Evolutionary conservation across 345 rosid species (phyloP), one percentile per base, ranked within the genome.

Genomic region (Theobroma cacao): DNA sequence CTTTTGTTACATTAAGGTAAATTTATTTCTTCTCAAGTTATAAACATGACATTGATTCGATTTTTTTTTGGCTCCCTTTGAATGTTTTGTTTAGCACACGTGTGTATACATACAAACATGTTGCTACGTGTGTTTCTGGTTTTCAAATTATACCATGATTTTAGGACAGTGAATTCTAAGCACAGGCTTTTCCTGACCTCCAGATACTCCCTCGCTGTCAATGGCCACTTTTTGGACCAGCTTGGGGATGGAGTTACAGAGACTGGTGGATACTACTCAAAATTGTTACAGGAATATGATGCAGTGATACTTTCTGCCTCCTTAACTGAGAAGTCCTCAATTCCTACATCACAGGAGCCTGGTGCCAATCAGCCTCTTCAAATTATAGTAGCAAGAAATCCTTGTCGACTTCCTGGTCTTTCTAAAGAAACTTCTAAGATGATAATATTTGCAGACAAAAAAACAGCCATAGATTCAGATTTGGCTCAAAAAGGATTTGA

Each of bases 1-100:
- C 97, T 74, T 88, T 88, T 58, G 86, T 92, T 20, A 82, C 97
- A 64, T 86, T 92, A 24, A 92, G 99, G 97, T 93, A 84, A 79
- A 5, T 80, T 41, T 56, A 26, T 36, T 55, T n/a, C 17, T 17
- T 24, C 11, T 0, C 28, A 40, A 55, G 22, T 64, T 48, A 20
- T 30, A 64, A 55, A 34, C 58, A 33, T 56, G 73, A 68, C 52
- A 50, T 14, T 2, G 1, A 75, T 4, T 30, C 2, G 13, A 79
- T 69, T 20, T 43, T 53, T 3, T 12, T 20, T 40, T 43, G 52
- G 36, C 10, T 52, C n/a, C 72, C 12, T 30, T n/a, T n/a, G 22
- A 3, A 12, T 22, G 38, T n/a, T 40, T 65, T n/a, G 31, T 22
- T 65, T 12, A 18, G 30, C 28, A 40, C 28, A 40, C 15, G 38